phyloP scores from a whole-genome alignment of 768 basidiomycete species.

The Sarcomyxa edulis region DNA sequence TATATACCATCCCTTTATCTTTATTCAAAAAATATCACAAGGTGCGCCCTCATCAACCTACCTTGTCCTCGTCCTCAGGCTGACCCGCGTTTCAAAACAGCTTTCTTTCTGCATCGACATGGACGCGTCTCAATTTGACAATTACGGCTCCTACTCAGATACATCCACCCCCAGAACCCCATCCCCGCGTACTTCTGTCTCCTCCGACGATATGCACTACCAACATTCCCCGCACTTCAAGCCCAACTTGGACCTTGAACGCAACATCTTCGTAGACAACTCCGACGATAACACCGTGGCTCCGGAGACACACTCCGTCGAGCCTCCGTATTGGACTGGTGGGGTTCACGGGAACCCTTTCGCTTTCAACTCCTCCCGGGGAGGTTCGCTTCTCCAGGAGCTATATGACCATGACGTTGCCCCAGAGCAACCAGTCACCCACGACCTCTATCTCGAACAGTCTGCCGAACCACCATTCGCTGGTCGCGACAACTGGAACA shows the following conservation, averaged over 20 bases:
- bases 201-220: conserved; percentile 27
- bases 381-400: conserved; percentile 62
- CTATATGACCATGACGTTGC: conserved; percentile 59
- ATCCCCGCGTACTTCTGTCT: conserved; percentile 39
- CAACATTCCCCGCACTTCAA: conserved; percentile 17
- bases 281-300: conserved; percentile 39
- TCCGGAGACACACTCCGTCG: conserved; percentile 30
- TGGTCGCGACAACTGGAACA: conserved; percentile 17
- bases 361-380: conserved; percentile 25
- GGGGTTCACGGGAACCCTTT: conserved; percentile 21
- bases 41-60: too few species aligned
- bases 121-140: conserved; percentile 51
- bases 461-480: conserved; percentile 20
- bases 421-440: conserved; percentile 31
- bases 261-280: conserved; percentile 46
- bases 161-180: conserved; percentile 71
- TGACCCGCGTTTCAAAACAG: too few species aligned
- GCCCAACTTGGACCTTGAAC: conserved; percentile 34
- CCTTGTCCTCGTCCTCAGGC: too few species aligned
- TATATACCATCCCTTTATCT: too few species aligned
- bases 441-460: conserved; percentile 30
- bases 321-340: conserved; percentile 28
- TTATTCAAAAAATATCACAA: too few species aligned
- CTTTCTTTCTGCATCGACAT: too few species aligned
- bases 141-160: conserved; percentile 62